A percentile compares a stretch with the other conserved stretches of the same genome.
phyloP scores from a whole-genome alignment of 2,329 filamentous ascomycete species.

The Nothophaeocryptopus gaeumannii region DNA sequence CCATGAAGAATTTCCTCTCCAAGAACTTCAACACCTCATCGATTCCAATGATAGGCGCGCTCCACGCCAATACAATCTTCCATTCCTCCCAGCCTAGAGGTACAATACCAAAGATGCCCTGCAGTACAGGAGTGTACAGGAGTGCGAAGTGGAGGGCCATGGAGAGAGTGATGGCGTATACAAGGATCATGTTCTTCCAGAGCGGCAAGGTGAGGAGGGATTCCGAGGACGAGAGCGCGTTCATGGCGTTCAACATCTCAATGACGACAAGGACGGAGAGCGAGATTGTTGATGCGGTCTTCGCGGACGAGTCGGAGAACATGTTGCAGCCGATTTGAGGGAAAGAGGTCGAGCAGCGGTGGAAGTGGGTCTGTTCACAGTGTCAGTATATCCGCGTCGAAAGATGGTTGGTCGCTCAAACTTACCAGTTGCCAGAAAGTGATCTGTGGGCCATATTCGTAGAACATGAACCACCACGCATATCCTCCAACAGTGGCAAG shows the following conservation, averaged over 20 bases:
- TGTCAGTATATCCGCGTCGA: constrained; percentile 13
- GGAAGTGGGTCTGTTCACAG: constrained; percentile 68
- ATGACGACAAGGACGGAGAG: constrained; percentile 91
- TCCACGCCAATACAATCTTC: constrained; percentile 86
- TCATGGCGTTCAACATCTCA: constrained; percentile 99
- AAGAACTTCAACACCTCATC: constrained; percentile 79
- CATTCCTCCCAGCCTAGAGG: constrained; percentile 84
- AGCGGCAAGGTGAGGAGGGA: constrained; percentile 87
- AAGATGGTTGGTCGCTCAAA: constrained; percentile 9
- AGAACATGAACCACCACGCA: constrained; percentile 99
- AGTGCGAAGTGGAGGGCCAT: constrained; percentile 95
- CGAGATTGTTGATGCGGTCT: constrained; percentile 88
- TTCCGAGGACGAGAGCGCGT: constrained; percentile 92
- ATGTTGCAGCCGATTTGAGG: constrained; percentile 88
- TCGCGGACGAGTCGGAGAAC: constrained; percentile 81
- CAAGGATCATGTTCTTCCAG: constrained; percentile 98
- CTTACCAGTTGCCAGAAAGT: constrained; percentile 76
- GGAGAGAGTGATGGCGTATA: constrained; percentile 87
- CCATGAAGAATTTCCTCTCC: constrained; percentile 53
- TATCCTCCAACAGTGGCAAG: constrained; percentile 93
- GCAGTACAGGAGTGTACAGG: constrained; percentile 85
- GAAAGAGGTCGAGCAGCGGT: constrained; percentile 82
- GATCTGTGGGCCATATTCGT: constrained; percentile 84
- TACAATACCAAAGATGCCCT: constrained; percentile 84
- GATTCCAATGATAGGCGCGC: constrained; percentile 88